phyloP scores from a whole-genome alignment of 352 stramenopile genomes.

The Phytophthora capsici region DNA sequence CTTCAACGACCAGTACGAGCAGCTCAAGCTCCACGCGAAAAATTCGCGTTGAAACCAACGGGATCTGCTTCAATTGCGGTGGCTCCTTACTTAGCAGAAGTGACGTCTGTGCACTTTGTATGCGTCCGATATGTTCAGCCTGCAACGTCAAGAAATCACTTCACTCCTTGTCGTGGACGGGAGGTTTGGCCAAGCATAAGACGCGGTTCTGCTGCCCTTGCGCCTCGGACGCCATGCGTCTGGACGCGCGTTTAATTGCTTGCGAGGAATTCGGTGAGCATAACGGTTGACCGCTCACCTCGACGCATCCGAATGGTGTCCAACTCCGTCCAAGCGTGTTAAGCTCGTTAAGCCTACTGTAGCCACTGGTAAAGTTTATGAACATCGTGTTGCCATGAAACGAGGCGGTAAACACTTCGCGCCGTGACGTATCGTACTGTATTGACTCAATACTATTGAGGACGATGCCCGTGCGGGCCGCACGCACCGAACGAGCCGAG shows the following conservation, averaged over 20 bases:
- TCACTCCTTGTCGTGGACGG: constrained; percentile 20
- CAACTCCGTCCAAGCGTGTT: constrained; percentile 25
- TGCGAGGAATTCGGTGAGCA: constrained; percentile 24
- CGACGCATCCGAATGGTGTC: constrained; percentile 27
- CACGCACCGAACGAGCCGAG: constrained; percentile 7
- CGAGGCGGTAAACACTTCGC: not conserved
- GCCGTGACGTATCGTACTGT: no score
- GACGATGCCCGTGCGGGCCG: constrained; percentile 1
- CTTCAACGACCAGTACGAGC: constrained; percentile 16
- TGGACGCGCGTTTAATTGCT: constrained; percentile 24
- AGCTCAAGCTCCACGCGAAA: constrained; percentile 23
- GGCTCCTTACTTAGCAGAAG: constrained; percentile 24
- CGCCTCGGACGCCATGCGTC: constrained; percentile 1
- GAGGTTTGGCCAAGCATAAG: constrained; percentile 22
- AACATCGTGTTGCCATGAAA: not conserved
- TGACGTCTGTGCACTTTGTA: constrained; percentile 29
- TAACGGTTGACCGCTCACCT: constrained; percentile 19
- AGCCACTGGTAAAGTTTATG: constrained; percentile 7
- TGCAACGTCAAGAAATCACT: constrained; percentile 33
- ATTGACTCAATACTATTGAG: no score
- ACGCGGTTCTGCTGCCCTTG: constrained; percentile 28
- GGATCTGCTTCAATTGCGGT: constrained; percentile 29
- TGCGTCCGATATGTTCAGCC: constrained; percentile 26
- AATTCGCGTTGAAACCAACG: not conserved
- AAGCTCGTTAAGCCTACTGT: constrained; percentile 10